Evolutionary conservation across 192 early-diverging fungal species (phyloP).

Genomic region (Coemansia sp.): DNA sequence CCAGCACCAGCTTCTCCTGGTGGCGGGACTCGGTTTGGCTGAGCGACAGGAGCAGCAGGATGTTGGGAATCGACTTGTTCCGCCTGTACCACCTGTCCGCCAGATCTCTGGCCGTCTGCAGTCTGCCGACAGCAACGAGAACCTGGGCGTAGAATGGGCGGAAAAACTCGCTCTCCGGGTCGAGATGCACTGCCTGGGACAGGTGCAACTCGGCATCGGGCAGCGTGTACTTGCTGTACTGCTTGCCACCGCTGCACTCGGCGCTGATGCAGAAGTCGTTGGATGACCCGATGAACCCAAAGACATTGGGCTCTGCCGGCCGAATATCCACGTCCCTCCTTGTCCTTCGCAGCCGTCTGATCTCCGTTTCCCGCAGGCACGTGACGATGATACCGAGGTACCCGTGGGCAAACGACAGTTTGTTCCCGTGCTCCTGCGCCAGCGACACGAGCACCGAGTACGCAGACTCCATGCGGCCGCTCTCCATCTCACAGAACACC

Average conservation of each 20-base stretch:
- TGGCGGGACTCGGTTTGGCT: slow-evolving; percentile 5
- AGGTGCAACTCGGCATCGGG: slow-evolving; percentile 25
- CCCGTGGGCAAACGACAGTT: slow-evolving; percentile 31
- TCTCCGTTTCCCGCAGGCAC: slow-evolving; percentile 38
- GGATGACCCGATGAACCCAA: slow-evolving; percentile 18
- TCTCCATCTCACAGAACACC: slow-evolving; percentile 16
- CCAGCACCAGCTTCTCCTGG: slow-evolving; percentile 23
- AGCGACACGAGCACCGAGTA: slow-evolving; percentile 17
- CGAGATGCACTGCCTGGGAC: slow-evolving; percentile 18
- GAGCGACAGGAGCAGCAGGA: slow-evolving; percentile 38
- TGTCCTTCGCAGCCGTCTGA: neutral
- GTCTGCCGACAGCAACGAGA: slow-evolving; percentile 19
- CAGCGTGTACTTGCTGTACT: slow-evolving; percentile 25
- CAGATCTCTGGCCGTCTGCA: slow-evolving; percentile 4
- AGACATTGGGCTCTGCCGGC: slow-evolving; percentile 19
- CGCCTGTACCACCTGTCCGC: slow-evolving; percentile 12
- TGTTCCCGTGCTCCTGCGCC: slow-evolving; percentile 24
- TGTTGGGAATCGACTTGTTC: slow-evolving; percentile 11
- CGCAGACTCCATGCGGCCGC: slow-evolving; percentile 11
- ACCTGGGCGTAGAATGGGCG: slow-evolving; percentile 34
- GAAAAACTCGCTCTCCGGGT: slow-evolving; percentile 26
- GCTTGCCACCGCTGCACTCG: neutral
- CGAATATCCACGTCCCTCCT: slow-evolving; percentile 1
- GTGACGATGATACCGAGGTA: slow-evolving; percentile 37
- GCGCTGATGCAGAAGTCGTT: neutral